A percentile compares a stretch with the other conserved stretches of the same genome.
phyloP scores from a whole-genome alignment of 495 filamentous ascomycete species.

The Talaromyces ruber region DNA sequence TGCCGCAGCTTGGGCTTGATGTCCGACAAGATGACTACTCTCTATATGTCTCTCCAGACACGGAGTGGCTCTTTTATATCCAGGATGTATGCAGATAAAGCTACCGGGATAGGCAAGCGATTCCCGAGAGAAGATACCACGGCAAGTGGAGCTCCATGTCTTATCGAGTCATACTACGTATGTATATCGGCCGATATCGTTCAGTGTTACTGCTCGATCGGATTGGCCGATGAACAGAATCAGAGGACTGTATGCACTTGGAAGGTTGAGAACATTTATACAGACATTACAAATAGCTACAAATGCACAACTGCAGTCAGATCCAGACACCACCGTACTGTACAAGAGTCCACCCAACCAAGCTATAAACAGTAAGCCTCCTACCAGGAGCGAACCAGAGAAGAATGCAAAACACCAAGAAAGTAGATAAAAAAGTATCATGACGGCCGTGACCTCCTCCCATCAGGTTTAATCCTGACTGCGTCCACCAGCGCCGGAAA shows the following conservation, averaged over 20 bases:
- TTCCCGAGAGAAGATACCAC: not conserved
- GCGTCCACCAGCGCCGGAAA: constrained; percentile 55
- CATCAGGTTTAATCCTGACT: constrained; percentile 30
- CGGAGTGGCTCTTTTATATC: not conserved
- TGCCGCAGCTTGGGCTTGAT: not conserved
- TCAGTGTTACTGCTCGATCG: not conserved
- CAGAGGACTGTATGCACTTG: not conserved
- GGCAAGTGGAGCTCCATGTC: not conserved
- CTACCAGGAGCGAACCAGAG: not conserved
- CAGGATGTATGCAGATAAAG: not conserved
- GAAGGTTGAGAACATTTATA: not conserved
- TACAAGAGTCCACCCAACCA: not conserved
- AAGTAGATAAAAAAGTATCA: not conserved
- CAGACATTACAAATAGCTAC: not conserved
- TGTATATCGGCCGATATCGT: not conserved
- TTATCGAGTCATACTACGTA: no score
- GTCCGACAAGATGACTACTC: not conserved
- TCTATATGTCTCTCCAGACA: not conserved
- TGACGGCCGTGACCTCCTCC: not conserved
- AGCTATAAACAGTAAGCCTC: not conserved
- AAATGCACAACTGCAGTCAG: not conserved
- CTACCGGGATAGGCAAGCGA: not conserved
- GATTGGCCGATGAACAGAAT: not conserved
- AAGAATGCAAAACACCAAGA: not conserved
- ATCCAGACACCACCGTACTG: not conserved